Evolutionary conservation across 2,329 filamentous ascomycete species (phyloP).

Genomic region (Cordyceps pruinosa): DNA sequence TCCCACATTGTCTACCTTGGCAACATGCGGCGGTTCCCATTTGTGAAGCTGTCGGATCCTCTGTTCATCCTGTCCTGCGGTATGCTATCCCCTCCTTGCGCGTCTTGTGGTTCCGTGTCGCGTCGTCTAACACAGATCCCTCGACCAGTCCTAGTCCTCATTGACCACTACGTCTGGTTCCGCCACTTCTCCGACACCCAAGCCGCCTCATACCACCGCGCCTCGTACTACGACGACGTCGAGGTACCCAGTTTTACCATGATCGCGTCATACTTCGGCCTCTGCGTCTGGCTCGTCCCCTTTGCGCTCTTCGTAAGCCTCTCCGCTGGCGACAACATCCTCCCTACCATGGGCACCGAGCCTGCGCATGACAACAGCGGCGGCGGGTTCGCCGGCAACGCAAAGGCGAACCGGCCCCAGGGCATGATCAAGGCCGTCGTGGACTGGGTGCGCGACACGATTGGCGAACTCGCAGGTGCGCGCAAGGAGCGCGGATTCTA

Average conservation of each 20-base stretch:
- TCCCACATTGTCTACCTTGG: constrained; percentile 83
- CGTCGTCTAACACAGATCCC: neutral
- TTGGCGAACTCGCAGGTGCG: constrained; percentile 38
- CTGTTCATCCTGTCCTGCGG: constrained; percentile 78
- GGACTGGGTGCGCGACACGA: constrained; percentile 46
- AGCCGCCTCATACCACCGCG: constrained; percentile 48
- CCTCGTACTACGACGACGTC: constrained; percentile 55
- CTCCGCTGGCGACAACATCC: constrained; percentile 87
- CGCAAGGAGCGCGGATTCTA: constrained; percentile 20
- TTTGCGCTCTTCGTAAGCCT: constrained; percentile 93
- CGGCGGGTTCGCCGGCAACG: constrained; percentile 27
- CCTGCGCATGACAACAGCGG: constrained; percentile 39
- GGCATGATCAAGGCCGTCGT: constrained; percentile 62
- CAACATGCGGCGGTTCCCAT: constrained; percentile 68
- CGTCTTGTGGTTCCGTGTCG: neutral
- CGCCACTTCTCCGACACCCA: constrained; percentile 71
- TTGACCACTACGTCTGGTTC: constrained; percentile 97
- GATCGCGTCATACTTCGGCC: constrained; percentile 90
- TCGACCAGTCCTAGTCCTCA: constrained; percentile 62
- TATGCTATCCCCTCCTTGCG: constrained; percentile 37
- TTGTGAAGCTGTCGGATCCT: constrained; percentile 82
- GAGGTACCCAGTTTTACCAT: constrained; percentile 79
- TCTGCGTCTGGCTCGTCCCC: constrained; percentile 94
- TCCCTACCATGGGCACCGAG: constrained; percentile 80
- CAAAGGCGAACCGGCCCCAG: constrained; percentile 39